Percentiles rank a stretch among this genome's conserved stretches.
Evolutionary conservation across 352 stramenopile species (phyloP).

Genomic region (Pythium biforme): DNA sequence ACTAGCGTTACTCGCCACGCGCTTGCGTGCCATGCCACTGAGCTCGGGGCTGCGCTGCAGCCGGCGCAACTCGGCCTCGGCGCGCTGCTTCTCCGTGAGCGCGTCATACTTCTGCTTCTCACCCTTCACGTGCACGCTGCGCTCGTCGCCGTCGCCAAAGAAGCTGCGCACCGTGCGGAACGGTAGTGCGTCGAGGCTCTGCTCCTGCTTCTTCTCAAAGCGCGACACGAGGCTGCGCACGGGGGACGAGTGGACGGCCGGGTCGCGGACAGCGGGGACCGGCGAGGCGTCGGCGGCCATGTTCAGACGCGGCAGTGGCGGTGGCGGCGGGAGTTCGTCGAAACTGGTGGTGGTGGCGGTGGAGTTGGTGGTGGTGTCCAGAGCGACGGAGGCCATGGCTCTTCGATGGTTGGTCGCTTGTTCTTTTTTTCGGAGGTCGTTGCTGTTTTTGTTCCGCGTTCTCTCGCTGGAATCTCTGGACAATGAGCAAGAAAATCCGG

Average conservation of each 20-base stretch:
- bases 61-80: slow-evolving; percentile 8
- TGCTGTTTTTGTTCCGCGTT: not conserved
- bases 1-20: not conserved
- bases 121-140: slow-evolving; percentile 37
- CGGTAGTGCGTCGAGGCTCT: slow-evolving; percentile 46
- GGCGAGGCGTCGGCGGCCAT: not conserved
- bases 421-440: not conserved
- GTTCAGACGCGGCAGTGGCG: not conserved
- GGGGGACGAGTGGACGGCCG: not conserved
- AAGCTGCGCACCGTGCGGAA: slow-evolving; percentile 59
- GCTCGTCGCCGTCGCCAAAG: slow-evolving; percentile 44
- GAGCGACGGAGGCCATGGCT: not conserved
- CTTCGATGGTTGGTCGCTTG: not conserved
- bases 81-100: slow-evolving; percentile 21
- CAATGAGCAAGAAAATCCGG: not conserved
- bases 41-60: slow-evolving; percentile 12
- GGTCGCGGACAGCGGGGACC: not conserved
- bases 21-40: not conserved
- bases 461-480: not conserved
- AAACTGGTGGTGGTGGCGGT: not conserved
- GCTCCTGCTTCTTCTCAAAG: slow-evolving; percentile 55
- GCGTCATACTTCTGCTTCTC: slow-evolving; percentile 37
- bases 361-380: not conserved
- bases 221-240: slow-evolving; percentile 51
- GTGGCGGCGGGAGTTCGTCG: not conserved